Percentiles rank a stretch among this genome's conserved stretches.
These are phyloP conservation scores for Maudiozyma humilis DNA, from an alignment of 1,139 yeast genomes.

Conservation along the genomic window DNA sequence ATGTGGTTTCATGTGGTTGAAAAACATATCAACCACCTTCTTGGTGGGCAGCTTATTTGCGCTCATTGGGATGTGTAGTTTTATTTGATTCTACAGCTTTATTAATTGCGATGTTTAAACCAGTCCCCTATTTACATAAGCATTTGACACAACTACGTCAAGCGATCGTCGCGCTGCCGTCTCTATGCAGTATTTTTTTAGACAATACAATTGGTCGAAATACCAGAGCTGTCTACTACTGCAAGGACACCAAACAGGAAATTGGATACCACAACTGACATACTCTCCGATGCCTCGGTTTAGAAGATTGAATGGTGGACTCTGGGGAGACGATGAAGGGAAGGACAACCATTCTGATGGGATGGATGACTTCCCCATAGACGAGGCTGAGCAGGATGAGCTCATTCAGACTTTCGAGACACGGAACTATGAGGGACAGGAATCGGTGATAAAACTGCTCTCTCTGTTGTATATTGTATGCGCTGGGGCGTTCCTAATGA, in stretches of 20 bases:
- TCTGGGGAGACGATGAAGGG: conserved; percentile 5
- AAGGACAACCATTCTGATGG: too few relatives aligned
- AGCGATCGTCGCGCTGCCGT: too few relatives aligned
- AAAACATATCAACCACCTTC: conserved; percentile 19
- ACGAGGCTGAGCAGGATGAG: conserved; percentile 29
- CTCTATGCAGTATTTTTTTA: too few relatives aligned
- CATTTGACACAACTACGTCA: background rate
- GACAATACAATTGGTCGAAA: too few relatives aligned
- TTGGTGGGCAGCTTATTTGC: conserved; percentile 4
- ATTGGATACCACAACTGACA: too few relatives aligned
- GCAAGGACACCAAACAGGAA: too few relatives aligned
- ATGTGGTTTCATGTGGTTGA: conserved; percentile 16
- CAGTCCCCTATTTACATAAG: background rate
- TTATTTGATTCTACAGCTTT: too few relatives aligned
- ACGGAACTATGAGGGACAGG: conserved; percentile 18
- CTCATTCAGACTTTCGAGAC: conserved; percentile 23
- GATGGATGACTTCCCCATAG: conserved; percentile 22
- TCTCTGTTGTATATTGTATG: conserved; percentile 19
- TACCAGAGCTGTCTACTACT: too few relatives aligned
- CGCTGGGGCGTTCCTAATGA: conserved; percentile 19
- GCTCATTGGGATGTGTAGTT: background rate
- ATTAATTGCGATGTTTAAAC: background rate
- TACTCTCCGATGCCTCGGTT: conserved; percentile 29
- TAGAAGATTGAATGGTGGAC: conserved; percentile 14
- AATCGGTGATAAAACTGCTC: conserved; percentile 16